Evolutionary conservation across 169 alveolate genomes (phyloP), one percentile per base, ranked within the genome.

Genomic region (Plasmodium blacklocki): DNA sequence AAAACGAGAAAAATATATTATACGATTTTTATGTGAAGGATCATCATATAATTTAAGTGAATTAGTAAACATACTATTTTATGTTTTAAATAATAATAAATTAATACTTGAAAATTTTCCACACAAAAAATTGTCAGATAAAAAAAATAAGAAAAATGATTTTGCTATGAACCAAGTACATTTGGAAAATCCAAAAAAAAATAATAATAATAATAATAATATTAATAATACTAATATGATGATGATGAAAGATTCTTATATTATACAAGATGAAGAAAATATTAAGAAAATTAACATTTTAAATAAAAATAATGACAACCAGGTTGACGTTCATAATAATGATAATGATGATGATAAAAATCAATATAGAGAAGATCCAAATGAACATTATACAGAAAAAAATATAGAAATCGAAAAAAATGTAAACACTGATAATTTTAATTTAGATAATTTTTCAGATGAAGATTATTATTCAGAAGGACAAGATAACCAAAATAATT

Each of bases 21-120:
- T 78, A 56, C 64, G 89, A 45, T 78, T 78, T 58, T 45, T 78
- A 59, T 78, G 89, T 56, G 89, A 78, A 21, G 89, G 89, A 9
- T 64, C 89, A 29, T 66, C 60, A 1, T 43, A 47, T 59, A 78
- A 58, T 58, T 52, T 78, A 67, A 50, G 80, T 15, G 73, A 78
- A 43, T 52, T 78, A 21, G 89, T 78, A 1, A 78, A 78, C 7
- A 29, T 78, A 15, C 15, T 78, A 54, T 78, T 9, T 78, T 78
- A 78, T 70, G 73, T 78, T 70, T 60, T 78, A 54, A 78, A 78
- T 71, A 78, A 78, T 43, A 71, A 78, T 6, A 80, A 78, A 66
- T 78, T 78, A 54, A 58, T 43, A 50, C 29, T 19, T 78, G 89
- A 78, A 8, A 63, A 29, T 2, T 68, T 78, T n/a, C 80, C 89